A percentile compares a stretch with the other conserved stretches of the same genome.
Conservation (phyloP, 495 filamentous ascomycete species). For the Immersiella caudata region DNA sequence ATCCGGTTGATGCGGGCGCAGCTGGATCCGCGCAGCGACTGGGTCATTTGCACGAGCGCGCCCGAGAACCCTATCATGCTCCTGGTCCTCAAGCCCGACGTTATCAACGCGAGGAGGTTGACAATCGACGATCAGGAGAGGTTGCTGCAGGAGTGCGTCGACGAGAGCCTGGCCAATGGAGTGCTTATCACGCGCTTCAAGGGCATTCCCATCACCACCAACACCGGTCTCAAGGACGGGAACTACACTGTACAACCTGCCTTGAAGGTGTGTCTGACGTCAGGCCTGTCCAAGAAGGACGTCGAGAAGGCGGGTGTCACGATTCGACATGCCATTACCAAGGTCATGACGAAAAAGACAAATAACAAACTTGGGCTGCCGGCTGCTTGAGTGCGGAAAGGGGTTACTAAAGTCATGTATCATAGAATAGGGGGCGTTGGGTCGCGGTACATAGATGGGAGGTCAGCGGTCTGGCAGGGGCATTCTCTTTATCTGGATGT, state of each 20-base stretch:
- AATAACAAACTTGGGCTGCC: conserved; percentile 43
- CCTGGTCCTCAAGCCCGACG: conserved; percentile 81
- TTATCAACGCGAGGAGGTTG: conserved; percentile 69
- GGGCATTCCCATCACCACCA: conserved; percentile 63
- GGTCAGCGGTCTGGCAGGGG: not conserved
- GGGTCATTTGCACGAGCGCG: conserved; percentile 79
- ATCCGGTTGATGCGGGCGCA: conserved; percentile 80
- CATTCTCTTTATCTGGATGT: not conserved
- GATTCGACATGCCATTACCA: conserved; percentile 91
- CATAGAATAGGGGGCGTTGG: conserved; percentile 9
- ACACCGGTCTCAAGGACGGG: conserved; percentile 61
- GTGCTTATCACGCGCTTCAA: conserved; percentile 88
- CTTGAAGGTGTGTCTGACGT: conserved; percentile 88
- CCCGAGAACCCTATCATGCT: conserved; percentile 86
- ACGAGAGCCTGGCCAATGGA: conserved; percentile 85
- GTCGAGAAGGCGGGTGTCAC: conserved; percentile 87
- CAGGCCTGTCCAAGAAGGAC: conserved; percentile 87
- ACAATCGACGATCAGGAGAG: conserved; percentile 77
- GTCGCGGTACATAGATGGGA: not conserved
- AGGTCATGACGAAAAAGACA: conserved; percentile 65
- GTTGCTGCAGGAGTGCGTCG: conserved; percentile 84
- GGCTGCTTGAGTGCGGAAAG: conserved; percentile 18
- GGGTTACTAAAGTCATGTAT: conserved; percentile 5
- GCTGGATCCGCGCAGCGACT: conserved; percentile 90
- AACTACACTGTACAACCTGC: conserved; percentile 69